phyloP scores from a whole-genome alignment of 139 green algal genomes.

The Closterium sp. region DNA sequence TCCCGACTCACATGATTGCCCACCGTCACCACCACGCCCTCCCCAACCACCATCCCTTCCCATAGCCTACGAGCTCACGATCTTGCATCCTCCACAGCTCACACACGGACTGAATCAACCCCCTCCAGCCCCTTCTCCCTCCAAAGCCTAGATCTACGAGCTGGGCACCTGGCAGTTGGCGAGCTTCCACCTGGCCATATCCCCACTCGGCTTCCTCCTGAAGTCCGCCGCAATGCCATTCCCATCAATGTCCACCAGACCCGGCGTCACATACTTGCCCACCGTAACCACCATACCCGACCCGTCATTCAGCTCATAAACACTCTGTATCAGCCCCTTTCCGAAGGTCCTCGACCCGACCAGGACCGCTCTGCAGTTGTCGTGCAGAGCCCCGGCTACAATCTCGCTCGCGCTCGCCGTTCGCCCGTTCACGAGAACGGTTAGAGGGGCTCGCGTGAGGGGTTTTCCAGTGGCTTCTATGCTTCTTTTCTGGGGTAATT shows the following conservation, averaged over 20 bases:
- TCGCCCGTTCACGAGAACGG: conserved; percentile 80
- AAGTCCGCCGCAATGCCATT: conserved; percentile 73
- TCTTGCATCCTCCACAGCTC: too few species aligned
- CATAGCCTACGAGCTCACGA: background rate
- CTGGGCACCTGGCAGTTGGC: background rate
- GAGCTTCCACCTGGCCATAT: background rate
- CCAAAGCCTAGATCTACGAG: too few species aligned
- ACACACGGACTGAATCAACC: background rate
- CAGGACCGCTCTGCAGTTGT: conserved; percentile 92
- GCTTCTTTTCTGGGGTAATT: conserved; percentile 2
- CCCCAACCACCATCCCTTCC: too few species aligned
- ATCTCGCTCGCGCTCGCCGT: conserved; percentile 89
- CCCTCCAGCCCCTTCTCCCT: too few species aligned
- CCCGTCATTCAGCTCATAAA: conserved; percentile 92
- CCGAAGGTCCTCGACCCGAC: conserved; percentile 84
- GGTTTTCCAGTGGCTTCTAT: background rate
- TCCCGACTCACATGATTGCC: too few species aligned
- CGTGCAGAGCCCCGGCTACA: conserved; percentile 78
- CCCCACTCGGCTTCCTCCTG: conserved; percentile 1
- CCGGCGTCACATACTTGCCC: conserved; percentile 91
- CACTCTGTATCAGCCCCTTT: conserved; percentile 82
- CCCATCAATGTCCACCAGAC: conserved; percentile 68
- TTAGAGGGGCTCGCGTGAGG: conserved; percentile 13
- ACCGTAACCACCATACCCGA: conserved; percentile 89
- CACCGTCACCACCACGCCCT: too few species aligned